Conservation (phyloP, 164 flowering plant genomes). For the Houttuynia cordata region DNA sequence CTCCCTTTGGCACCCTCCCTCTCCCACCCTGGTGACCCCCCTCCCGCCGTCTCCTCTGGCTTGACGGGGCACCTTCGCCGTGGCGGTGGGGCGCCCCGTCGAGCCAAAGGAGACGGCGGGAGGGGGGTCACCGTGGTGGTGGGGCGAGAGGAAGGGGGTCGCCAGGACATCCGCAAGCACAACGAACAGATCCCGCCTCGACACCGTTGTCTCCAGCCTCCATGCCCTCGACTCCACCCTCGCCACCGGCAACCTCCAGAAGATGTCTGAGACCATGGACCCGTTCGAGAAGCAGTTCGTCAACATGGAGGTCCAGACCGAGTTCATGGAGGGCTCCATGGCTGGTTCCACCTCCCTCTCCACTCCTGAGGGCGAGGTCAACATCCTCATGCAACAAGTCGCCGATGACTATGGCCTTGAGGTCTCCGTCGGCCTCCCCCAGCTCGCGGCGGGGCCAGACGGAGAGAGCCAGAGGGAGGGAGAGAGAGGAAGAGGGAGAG, state of each 20-base stretch:
- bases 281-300: constrained; percentile 15
- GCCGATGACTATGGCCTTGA: constrained; percentile 17
- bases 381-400: constrained; percentile 16
- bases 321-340: constrained; percentile 15
- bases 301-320: constrained; percentile 17
- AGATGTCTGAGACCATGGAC: constrained; percentile 16
- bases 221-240: constrained; percentile 11
- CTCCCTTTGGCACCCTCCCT: too few relatives aligned
- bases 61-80: too few relatives aligned
- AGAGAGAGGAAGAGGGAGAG: too few relatives aligned
- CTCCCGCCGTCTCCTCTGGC: too few relatives aligned
- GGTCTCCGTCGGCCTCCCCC: constrained; percentile 13
- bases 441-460: constrained; percentile 8
- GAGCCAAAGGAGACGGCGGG: too few relatives aligned
- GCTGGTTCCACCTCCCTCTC: constrained; percentile 14
- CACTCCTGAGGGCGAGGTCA: constrained; percentile 13
- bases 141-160: too few relatives aligned
- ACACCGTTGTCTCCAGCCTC: constrained; percentile 12
- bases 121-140: too few relatives aligned
- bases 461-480: too few relatives aligned
- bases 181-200: too few relatives aligned
- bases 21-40: too few relatives aligned
- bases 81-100: too few relatives aligned
- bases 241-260: constrained; percentile 13
- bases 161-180: too few relatives aligned